Conservation (phyloP, 257 asterid genomes). For the Coffea canephora region DNA sequence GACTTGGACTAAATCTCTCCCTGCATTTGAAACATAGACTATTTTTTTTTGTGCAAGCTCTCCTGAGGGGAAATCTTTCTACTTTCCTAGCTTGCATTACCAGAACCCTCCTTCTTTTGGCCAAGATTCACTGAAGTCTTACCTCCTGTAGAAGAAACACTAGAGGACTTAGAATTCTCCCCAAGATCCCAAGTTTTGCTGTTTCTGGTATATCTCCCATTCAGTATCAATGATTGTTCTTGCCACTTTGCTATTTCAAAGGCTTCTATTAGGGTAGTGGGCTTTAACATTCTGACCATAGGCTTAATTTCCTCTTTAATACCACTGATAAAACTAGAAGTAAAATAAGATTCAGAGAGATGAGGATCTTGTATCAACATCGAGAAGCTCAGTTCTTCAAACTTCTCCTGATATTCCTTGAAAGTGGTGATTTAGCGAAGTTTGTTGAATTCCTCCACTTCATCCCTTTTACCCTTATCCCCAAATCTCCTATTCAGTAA, state of each 20-base stretch:
- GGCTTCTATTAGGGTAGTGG: rapidly evolving
- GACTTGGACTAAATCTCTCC: background rate
- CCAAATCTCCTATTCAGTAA: background rate
- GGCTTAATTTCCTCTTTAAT: background rate
- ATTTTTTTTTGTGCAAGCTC: background rate
- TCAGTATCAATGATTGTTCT: background rate
- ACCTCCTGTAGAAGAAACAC: rapidly evolving
- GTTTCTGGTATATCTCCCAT: background rate
- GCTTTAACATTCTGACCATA: background rate
- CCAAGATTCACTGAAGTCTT: no score
- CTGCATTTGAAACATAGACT: background rate
- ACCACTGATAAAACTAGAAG: background rate
- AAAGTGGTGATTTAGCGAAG: rapidly evolving
- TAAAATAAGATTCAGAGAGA: background rate
- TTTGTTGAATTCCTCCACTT: background rate
- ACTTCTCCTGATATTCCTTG: background rate
- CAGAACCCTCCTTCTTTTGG: background rate
- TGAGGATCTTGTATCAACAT: background rate
- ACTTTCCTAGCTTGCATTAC: background rate
- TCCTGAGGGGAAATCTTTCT: background rate
- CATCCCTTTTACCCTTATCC: rapidly evolving
- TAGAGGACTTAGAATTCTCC: no score
- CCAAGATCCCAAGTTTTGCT: background rate
- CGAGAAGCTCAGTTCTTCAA: background rate
- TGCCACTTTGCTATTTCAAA: background rate